Conservation (phyloP, 2,329 filamentous ascomycete species). For the Cladosporium sp. region DNA sequence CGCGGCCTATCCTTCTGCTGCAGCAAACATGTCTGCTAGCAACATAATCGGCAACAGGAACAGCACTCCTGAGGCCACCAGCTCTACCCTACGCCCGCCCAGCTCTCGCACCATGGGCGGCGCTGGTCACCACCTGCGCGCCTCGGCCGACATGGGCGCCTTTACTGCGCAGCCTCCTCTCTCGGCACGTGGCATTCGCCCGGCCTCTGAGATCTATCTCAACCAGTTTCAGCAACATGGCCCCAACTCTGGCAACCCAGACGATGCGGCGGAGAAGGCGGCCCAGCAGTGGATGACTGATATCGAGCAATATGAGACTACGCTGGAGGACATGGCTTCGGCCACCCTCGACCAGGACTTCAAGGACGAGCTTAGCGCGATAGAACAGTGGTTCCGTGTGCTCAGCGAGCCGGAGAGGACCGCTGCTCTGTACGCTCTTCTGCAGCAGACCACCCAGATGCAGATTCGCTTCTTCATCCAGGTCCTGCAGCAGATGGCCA, state of each 20-base stretch:
- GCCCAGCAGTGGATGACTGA: conserved; percentile 98
- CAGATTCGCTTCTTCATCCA: conserved; percentile 99
- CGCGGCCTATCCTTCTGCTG: background rate
- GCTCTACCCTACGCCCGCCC: conserved; percentile 70
- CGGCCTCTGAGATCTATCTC: conserved; percentile 89
- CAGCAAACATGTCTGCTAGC: conserved; percentile 41
- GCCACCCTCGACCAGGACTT: conserved; percentile 99
- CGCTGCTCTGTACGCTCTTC: conserved; percentile 86
- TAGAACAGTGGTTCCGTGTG: conserved; percentile 99
- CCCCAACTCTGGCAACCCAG: conserved; percentile 63
- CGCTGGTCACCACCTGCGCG: conserved; percentile 79
- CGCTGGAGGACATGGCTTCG: conserved; percentile 96
- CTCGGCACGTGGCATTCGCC: conserved; percentile 75
- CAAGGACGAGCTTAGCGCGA: conserved; percentile 97
- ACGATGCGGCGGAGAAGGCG: conserved; percentile 88
- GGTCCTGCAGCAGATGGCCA: conserved; percentile 97
- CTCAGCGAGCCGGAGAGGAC: conserved; percentile 95
- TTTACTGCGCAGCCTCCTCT: conserved; percentile 62
- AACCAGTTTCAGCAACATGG: conserved; percentile 68
- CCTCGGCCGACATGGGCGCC: conserved; percentile 91
- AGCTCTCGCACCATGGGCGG: conserved; percentile 55
- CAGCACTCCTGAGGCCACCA: conserved; percentile 90
- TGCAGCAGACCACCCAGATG: conserved; percentile 98
- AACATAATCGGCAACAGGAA: conserved; percentile 71
- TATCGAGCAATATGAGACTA: conserved; percentile 98